These are phyloP conservation scores for Arthrocladium fulminans DNA, from an alignment of 2,329 filamentous ascomycete genomes.

Conservation along the genomic window DNA sequence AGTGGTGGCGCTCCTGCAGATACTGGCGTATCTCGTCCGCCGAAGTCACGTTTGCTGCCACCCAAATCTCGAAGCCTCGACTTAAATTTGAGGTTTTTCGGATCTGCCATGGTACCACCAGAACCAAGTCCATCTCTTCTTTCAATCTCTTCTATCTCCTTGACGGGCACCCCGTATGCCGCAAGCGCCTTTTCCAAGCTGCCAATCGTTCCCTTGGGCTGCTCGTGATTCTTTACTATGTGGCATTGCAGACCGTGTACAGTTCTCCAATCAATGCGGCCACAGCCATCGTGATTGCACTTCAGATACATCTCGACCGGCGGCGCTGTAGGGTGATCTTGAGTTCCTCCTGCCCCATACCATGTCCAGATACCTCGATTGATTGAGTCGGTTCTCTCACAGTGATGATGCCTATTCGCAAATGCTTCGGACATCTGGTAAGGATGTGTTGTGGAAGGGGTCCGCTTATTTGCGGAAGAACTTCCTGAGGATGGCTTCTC, in stretches of 20 bases:
- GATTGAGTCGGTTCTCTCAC: constrained; percentile 20
- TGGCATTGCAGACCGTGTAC: constrained; percentile 24
- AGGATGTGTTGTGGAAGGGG: constrained; percentile 23
- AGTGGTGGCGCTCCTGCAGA: not conserved
- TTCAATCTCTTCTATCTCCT: constrained; percentile 21
- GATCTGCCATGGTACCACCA: constrained; percentile 22
- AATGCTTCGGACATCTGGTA: constrained; percentile 24
- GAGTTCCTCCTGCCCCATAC: constrained; percentile 19
- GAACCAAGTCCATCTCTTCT: constrained; percentile 18
- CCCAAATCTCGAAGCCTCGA: constrained; percentile 17
- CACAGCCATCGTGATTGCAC: constrained; percentile 23
- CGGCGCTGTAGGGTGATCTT: constrained; percentile 19
- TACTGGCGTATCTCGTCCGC: too few relatives aligned
- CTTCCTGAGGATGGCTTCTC: constrained; percentile 8
- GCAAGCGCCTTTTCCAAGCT: constrained; percentile 23
- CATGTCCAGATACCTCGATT: constrained; percentile 24
- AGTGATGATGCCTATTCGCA: constrained; percentile 24
- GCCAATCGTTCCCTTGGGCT: constrained; percentile 23
- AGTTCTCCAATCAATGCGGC: constrained; percentile 23
- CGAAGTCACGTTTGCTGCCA: too few relatives aligned
- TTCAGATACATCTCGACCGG: constrained; percentile 22
- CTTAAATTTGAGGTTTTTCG: constrained; percentile 23
- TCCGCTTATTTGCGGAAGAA: constrained; percentile 12
- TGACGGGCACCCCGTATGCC: constrained; percentile 21
- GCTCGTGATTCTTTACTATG: constrained; percentile 23